phyloP scores from a whole-genome alignment of 192 early-diverging fungal genomes.

The Chytriomyces sp. region DNA sequence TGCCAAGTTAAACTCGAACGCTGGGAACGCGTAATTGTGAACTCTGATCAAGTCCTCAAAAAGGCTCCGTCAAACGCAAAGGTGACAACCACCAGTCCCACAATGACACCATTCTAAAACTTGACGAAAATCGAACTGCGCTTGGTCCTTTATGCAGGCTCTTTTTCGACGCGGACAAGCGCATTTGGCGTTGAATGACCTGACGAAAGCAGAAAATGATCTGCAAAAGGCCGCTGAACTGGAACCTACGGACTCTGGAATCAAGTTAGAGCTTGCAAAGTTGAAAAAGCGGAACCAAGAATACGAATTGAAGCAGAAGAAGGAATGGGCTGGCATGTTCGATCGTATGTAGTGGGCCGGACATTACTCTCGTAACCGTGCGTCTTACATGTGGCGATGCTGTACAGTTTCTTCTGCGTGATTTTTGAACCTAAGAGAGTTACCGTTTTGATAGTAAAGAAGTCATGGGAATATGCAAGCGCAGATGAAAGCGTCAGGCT shows the following conservation, averaged over 20 bases:
- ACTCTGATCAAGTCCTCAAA: conserved; percentile 46
- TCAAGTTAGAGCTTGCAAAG: conserved; percentile 38
- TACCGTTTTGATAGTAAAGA: too few relatives aligned
- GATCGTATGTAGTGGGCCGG: conserved; percentile 24
- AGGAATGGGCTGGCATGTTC: conserved; percentile 52
- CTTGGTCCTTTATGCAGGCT: conserved; percentile 21
- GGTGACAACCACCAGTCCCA: not conserved
- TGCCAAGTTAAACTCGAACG: conserved; percentile 45
- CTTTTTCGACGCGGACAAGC: conserved; percentile 51
- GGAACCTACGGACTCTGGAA: conserved; percentile 47
- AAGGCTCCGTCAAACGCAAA: conserved; percentile 48
- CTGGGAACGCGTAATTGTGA: conserved; percentile 37
- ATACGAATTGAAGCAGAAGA: conserved; percentile 45
- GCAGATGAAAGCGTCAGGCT: too few relatives aligned
- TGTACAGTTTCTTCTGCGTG: too few relatives aligned
- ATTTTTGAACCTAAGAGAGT: too few relatives aligned
- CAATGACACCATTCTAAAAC: not conserved
- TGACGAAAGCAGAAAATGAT: conserved; percentile 47
- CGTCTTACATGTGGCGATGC: too few relatives aligned
- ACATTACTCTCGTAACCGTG: not conserved
- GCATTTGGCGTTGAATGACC: conserved; percentile 34
- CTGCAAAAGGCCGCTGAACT: conserved; percentile 46
- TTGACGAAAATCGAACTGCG: not conserved
- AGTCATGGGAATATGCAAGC: too few relatives aligned
- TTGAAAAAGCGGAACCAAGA: conserved; percentile 35